A percentile compares a stretch with the other conserved stretches of the same genome.
These are phyloP conservation scores for Cercospora sesami DNA, from an alignment of 2,329 filamentous ascomycete species.

Conservation along the genomic window DNA sequence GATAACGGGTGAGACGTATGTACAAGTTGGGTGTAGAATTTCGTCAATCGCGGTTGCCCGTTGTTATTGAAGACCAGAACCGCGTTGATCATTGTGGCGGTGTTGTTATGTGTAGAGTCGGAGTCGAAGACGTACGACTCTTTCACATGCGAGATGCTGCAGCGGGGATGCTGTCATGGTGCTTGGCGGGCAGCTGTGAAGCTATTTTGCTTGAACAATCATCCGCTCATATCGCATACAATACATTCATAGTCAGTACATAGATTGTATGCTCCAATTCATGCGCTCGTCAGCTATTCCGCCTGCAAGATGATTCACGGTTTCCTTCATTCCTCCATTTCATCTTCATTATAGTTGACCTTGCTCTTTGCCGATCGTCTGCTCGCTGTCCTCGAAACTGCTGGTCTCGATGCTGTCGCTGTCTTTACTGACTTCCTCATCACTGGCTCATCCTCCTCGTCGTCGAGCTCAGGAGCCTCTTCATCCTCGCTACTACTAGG, in stretches of 20 bases:
- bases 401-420: constrained; percentile 11
- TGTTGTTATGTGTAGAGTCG: neutral
- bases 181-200: neutral
- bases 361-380: constrained; percentile 22
- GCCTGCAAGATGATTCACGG: neutral
- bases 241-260: neutral
- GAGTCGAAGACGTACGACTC: neutral
- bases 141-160: neutral
- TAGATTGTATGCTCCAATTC: neutral
- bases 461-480: constrained; percentile 11
- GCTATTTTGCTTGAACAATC: neutral
- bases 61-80: constrained; percentile 99
- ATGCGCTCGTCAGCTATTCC: neutral
- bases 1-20: too few species aligned
- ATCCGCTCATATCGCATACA: neutral
- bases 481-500: constrained; percentile 23
- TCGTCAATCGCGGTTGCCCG: constrained; percentile 92
- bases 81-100: constrained; percentile 82
- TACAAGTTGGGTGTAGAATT: constrained; percentile 97
- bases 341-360: constrained; percentile 26
- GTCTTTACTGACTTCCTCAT: neutral
- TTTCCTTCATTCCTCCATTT: constrained; percentile 6
- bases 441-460: constrained; percentile 11
- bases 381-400: constrained; percentile 18
- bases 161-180: neutral